These are phyloP conservation scores for Pseudohyphozyma bogoriensis DNA, from an alignment of 768 basidiomycete genomes.

Conservation along the genomic window DNA sequence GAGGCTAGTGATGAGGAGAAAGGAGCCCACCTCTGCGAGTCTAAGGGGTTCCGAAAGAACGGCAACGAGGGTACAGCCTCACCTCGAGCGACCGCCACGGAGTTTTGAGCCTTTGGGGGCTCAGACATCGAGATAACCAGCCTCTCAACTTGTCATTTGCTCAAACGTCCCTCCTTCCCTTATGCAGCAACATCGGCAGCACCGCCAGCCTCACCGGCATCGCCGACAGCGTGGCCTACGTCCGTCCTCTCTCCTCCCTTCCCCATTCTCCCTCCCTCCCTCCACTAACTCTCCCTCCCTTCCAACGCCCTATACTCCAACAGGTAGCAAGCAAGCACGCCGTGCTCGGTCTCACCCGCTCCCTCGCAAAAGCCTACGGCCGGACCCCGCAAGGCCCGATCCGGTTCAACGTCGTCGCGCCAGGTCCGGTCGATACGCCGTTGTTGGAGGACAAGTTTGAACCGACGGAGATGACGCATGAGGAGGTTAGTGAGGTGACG, in stretches of 20 bases:
- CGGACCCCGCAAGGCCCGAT: background rate
- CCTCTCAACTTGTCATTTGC: too few relatives aligned
- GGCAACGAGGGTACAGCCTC: too few relatives aligned
- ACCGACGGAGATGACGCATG: background rate
- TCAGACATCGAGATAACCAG: too few relatives aligned
- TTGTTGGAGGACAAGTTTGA: slow-evolving; percentile 6
- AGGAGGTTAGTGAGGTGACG: slow-evolving; percentile 1
- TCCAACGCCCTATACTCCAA: too few relatives aligned
- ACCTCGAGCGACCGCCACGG: too few relatives aligned
- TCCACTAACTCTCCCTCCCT: background rate
- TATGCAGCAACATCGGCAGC: slow-evolving; percentile 16
- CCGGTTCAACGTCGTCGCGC: slow-evolving; percentile 24
- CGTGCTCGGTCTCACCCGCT: slow-evolving; percentile 16
- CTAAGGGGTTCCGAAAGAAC: too few relatives aligned
- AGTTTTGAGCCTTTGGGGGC: too few relatives aligned
- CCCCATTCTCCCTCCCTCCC: too few relatives aligned
- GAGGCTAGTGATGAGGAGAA: too few relatives aligned
- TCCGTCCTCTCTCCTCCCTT: background rate
- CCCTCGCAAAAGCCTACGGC: slow-evolving; percentile 22
- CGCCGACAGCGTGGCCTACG: slow-evolving; percentile 6
- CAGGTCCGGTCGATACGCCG: slow-evolving; percentile 24
- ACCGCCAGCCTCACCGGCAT: slow-evolving; percentile 9
- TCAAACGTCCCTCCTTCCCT: background rate
- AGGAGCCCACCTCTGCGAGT: too few relatives aligned
- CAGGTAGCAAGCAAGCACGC: slow-evolving; percentile 27